Evolutionary conservation across 139 green algal genomes (phyloP), one percentile per base, ranked within the genome.

Genomic region (Coccomyxa sp.): DNA sequence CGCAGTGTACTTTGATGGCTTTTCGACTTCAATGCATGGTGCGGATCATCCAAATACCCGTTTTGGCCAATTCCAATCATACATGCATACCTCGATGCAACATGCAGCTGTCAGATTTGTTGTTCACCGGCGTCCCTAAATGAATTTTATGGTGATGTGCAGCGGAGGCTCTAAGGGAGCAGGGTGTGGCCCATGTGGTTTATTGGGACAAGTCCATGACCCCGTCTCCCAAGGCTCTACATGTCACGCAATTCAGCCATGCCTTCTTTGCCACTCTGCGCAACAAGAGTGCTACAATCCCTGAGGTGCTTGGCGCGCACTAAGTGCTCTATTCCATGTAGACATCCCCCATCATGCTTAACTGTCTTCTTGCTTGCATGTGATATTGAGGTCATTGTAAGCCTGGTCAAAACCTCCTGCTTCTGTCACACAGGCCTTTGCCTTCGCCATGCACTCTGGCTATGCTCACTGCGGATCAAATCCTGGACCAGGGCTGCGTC

Each of bases 191-290:
- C 0, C 74, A 92, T 31, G 87, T 93, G 13, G 81, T 96, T 1
- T 86, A 83, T 7, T 96, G 91, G 91, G 80, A 85, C 32, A 13
- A n/a, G 0, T 7, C 80, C 18, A 80, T 87, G n/a, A 88, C 83
- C 0, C 71, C 23, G 1, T 16, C 14, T 25, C 71, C 71, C 10
- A 38, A 18, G 28, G 89, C 87, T 3, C 82, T 92, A 16, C 67
- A 91, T 0, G 89, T 91, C 58, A 82, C 89, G 7, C 89, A 94
- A 67, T 96, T 96, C 86, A 85, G 81, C 58, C 85, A 88, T 82
- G 81, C 86, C 13, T 95, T 97, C 79, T 92, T 96, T 32, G 86
- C 85, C 27, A 85, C 84, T 58, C 78, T 97, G 21, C 80, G 89
- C 30, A 87, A 79, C 25, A 60, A 75, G 15, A 77, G 23, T 15